These are phyloP conservation scores for Pichia eremophila DNA, from an alignment of 805 yeast species.

Conservation along the genomic window DNA sequence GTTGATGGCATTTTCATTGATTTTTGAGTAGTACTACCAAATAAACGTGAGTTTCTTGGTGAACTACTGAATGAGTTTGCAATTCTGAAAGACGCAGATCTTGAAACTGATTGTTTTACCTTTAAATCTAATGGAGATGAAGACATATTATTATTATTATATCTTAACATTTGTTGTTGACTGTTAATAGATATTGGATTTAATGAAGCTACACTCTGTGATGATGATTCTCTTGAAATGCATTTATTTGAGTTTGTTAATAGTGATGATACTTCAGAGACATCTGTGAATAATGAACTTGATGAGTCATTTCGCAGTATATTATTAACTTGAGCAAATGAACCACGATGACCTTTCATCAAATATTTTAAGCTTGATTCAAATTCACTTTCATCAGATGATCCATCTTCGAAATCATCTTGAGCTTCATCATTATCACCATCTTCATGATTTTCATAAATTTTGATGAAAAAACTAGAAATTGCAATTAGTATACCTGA, in stretches of 20 bases:
- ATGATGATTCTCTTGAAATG: neutral
- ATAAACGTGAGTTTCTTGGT: constrained; percentile 14
- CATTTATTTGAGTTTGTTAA: constrained; percentile 12
- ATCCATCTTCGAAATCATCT: neutral
- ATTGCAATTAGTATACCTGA: constrained; percentile 39
- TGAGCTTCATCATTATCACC: constrained; percentile 2
- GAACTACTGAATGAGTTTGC: constrained; percentile 20
- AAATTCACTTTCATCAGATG: constrained; percentile 8
- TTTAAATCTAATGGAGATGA: constrained; percentile 22
- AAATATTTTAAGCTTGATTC: constrained; percentile 18
- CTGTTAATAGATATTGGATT: constrained; percentile 10
- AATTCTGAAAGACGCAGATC: constrained; percentile 19
- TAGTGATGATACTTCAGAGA: constrained; percentile 20
- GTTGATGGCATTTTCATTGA: neutral
- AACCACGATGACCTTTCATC: constrained; percentile 28
- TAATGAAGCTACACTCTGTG: constrained; percentile 1
- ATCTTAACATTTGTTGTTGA: neutral
- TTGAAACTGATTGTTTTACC: constrained; percentile 12
- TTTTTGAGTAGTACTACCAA: constrained; percentile 7
- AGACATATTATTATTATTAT: constrained; percentile 8
- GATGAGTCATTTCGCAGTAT: constrained; percentile 17
- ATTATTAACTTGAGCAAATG: constrained; percentile 26
- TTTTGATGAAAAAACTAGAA: constrained; percentile 37
- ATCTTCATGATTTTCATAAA: constrained; percentile 21
- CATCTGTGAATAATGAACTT: constrained; percentile 24